Percentiles rank a stretch among this genome's conserved stretches.
These are phyloP conservation scores for Ceratobasidium sp. DNA, from an alignment of 1,284 basidiomycete genomes.

Conservation along the genomic window DNA sequence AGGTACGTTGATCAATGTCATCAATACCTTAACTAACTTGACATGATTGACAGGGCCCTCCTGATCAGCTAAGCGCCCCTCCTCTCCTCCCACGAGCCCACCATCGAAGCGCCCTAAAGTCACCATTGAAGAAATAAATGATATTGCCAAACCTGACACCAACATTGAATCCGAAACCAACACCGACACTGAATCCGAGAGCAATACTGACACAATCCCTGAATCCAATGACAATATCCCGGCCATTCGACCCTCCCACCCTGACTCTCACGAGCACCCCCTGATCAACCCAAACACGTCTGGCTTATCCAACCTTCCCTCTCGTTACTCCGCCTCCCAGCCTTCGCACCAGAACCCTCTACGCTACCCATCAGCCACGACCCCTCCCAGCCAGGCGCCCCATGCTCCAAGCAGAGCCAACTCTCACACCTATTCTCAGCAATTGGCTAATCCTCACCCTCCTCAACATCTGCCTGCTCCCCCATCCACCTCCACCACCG, in stretches of 20 bases:
- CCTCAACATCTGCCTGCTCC: not conserved
- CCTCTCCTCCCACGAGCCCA: not conserved
- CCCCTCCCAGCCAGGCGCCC: no score
- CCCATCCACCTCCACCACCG: not conserved
- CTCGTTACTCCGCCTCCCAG: no score
- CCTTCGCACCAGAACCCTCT: no score
- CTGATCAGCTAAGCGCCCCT: not conserved
- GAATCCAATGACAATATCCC: no score
- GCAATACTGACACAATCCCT: no score
- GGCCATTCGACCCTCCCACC: not conserved
- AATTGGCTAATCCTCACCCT: not conserved
- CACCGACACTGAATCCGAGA: not conserved
- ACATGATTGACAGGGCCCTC: not conserved
- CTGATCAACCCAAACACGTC: no score
- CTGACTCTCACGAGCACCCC: no score
- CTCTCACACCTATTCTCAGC: not conserved
- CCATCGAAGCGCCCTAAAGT: not conserved
- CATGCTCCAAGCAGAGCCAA: no score
- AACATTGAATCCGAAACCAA: not conserved
- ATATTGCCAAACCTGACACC: not conserved
- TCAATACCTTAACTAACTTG: not conserved
- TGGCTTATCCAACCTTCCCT: no score
- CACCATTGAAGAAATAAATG: not conserved
- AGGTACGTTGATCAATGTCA: no score
- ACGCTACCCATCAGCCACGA: no score